A percentile compares a stretch with the other conserved stretches of the same genome.
These are phyloP conservation scores for Fusarium virguliforme DNA, from an alignment of 2,329 filamentous ascomycete genomes.

Conservation along the genomic window DNA sequence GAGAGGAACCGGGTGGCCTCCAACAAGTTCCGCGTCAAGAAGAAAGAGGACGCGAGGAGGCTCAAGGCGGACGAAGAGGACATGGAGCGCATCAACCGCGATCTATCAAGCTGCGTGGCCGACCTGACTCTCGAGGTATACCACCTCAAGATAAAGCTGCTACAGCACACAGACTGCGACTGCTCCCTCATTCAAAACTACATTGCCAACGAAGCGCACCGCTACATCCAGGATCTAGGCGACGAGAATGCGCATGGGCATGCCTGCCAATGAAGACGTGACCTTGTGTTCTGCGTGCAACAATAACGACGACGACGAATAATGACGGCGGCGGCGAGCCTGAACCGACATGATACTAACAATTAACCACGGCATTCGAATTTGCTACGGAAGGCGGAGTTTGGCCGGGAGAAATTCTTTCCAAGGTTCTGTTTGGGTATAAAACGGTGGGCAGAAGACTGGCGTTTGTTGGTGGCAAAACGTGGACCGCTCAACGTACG, in stretches of 20 bases:
- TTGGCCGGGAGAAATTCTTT: too few relatives aligned
- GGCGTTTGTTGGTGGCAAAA: too few relatives aligned
- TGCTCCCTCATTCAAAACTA: slow-evolving; percentile 47
- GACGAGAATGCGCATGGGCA: neutral
- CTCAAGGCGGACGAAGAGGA: slow-evolving; percentile 39
- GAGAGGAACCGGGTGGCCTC: slow-evolving; percentile 49
- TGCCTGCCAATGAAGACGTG: neutral
- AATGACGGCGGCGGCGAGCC: neutral
- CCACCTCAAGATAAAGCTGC: slow-evolving; percentile 45
- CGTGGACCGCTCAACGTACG: too few relatives aligned
- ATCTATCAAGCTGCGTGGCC: slow-evolving; percentile 28
- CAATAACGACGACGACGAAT: neutral
- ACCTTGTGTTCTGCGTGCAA: too few relatives aligned
- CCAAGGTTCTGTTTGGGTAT: too few relatives aligned
- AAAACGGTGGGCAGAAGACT: too few relatives aligned
- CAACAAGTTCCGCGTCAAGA: slow-evolving; percentile 48
- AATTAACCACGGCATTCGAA: neutral
- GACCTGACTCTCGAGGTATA: slow-evolving; percentile 41
- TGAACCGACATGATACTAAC: neutral
- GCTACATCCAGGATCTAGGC: slow-evolving; percentile 28
- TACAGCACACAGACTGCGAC: slow-evolving; percentile 47
- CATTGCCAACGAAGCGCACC: slow-evolving; percentile 40
- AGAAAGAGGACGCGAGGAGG: slow-evolving; percentile 34
- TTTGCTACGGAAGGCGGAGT: too few relatives aligned
- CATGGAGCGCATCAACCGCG: slow-evolving; percentile 37